Evolutionary conservation across 2,329 filamentous ascomycete species (phyloP).

Genomic region (Hypoxylon sp.): DNA sequence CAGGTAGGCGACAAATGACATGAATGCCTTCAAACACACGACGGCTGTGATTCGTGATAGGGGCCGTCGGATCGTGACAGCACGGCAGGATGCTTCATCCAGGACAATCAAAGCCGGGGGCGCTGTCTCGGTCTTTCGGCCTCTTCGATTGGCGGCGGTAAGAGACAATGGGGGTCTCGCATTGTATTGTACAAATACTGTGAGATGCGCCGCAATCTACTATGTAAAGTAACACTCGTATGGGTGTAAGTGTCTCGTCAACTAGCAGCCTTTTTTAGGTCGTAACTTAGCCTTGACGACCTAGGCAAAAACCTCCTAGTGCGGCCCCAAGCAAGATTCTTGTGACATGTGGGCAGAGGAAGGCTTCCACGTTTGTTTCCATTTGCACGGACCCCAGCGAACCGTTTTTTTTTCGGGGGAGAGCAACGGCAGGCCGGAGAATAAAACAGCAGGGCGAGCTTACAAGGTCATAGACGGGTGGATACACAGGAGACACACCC

Average conservation of each 20-base stretch:
- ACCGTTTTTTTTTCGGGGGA: conserved; percentile 15
- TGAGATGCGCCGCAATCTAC: conserved; percentile 38
- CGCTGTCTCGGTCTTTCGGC: conserved; percentile 39
- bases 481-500: conserved; percentile 40
- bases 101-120: conserved; percentile 34
- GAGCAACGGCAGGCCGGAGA: conserved; percentile 28
- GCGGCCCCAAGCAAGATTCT: conserved; percentile 25
- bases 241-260: conserved; percentile 29
- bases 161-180: conserved; percentile 27
- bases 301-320: conserved; percentile 27
- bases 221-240: conserved; percentile 37
- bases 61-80: conserved; percentile 44
- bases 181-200: conserved; percentile 30
- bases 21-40: conserved; percentile 10
- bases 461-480: conserved; percentile 33
- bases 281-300: conserved; percentile 21
- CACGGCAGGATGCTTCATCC: conserved; percentile 45
- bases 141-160: conserved; percentile 31
- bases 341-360: conserved; percentile 28
- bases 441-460: conserved; percentile 23
- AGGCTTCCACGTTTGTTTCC: conserved; percentile 29
- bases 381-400: conserved; percentile 16
- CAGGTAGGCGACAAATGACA: conserved; percentile 17
- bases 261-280: conserved; percentile 28
- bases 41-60: conserved; percentile 34